A percentile compares a stretch with the other conserved stretches of the same genome.
These are phyloP conservation scores for Rhodotorula sp. DNA, from an alignment of 1,284 basidiomycete species.

Conservation along the genomic window DNA sequence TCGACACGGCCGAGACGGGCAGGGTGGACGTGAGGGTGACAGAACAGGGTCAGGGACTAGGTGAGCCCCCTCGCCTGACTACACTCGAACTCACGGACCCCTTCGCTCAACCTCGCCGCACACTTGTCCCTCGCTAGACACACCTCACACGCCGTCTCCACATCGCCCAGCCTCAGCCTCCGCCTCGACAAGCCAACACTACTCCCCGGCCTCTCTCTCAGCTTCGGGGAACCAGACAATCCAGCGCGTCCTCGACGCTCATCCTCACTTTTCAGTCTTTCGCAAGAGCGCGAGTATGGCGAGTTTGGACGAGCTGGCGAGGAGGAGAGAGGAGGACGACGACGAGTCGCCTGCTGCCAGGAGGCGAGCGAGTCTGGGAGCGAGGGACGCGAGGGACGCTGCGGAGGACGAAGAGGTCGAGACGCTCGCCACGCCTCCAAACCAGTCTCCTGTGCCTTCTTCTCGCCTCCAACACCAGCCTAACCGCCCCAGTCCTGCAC, in stretches of 20 bases:
- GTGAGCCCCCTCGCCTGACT: too few species aligned
- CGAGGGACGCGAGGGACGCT: slow-evolving; percentile 1
- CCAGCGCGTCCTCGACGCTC: slow-evolving; percentile 23
- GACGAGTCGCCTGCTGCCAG: not conserved
- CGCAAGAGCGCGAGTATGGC: slow-evolving; percentile 26
- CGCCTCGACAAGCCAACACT: not conserved
- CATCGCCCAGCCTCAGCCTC: not conserved
- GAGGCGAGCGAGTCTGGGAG: not conserved
- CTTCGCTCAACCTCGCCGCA: not conserved
- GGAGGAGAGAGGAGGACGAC: not conserved
- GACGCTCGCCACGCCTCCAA: slow-evolving; percentile 20
- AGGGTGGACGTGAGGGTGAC: too few species aligned
- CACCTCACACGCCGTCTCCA: slow-evolving; percentile 7
- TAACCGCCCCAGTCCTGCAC: not conserved
- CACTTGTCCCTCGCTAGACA: not conserved
- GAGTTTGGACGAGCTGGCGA: not conserved
- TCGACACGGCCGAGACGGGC: too few species aligned
- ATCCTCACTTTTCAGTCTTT: slow-evolving; percentile 39
- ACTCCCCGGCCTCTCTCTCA: slow-evolving; percentile 20
- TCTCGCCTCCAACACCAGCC: not conserved
- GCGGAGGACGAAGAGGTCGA: slow-evolving; percentile 11
- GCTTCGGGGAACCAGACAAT: slow-evolving; percentile 27
- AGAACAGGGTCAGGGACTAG: too few species aligned
- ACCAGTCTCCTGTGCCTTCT: not conserved
- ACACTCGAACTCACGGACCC: not conserved